phyloP scores from a whole-genome alignment of 1,284 basidiomycete genomes.

The Ganoderma leucocontextum region DNA sequence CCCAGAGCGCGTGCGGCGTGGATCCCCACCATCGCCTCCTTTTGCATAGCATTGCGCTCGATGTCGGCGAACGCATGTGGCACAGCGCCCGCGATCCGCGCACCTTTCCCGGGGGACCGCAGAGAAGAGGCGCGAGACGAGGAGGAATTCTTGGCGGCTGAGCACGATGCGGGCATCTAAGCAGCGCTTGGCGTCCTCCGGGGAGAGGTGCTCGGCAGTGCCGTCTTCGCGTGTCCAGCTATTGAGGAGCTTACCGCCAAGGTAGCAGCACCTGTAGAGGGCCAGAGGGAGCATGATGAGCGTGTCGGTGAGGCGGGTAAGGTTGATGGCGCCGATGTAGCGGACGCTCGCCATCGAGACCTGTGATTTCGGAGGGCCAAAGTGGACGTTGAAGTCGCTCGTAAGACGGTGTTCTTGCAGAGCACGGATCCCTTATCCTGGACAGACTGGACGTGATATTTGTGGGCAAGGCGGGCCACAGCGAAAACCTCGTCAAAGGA shows the following conservation, averaged over 20 bases:
- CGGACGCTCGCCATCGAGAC: not conserved
- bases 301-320: conserved; percentile 19
- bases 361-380: too few species aligned
- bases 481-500: not conserved
- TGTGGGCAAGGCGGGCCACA: not conserved
- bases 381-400: not conserved
- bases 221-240: conserved; percentile 23
- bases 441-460: not conserved
- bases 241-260: conserved; percentile 6
- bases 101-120: too few species aligned
- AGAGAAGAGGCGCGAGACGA: too few species aligned
- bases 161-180: not conserved
- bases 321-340: conserved; percentile 15
- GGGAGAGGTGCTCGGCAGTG: conserved; percentile 3
- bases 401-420: too few species aligned
- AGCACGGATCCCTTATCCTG: not conserved
- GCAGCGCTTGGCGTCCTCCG: not conserved
- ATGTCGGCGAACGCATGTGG: too few species aligned
- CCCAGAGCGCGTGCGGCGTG: too few species aligned
- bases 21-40: too few species aligned
- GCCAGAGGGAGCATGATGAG: conserved; percentile 16
- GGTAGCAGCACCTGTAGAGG: conserved; percentile 12
- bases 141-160: too few species aligned
- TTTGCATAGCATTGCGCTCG: too few species aligned
- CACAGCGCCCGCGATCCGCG: too few species aligned